Percentiles rank a stretch among this genome's conserved stretches.
Evolutionary conservation across 1,284 basidiomycete genomes (phyloP).

Genomic region (Leccinum insolens): DNA sequence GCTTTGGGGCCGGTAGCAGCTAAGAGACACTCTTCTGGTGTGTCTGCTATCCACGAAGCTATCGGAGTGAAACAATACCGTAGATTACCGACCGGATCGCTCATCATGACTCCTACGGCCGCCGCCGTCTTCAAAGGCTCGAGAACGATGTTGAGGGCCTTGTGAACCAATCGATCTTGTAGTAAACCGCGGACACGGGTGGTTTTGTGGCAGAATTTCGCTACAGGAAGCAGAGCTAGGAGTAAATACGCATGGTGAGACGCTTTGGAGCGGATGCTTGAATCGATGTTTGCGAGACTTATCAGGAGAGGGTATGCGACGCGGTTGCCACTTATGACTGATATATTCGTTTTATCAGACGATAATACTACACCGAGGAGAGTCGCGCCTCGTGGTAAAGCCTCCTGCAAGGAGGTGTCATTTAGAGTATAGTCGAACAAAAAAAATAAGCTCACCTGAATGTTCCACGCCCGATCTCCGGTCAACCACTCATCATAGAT

Average conservation of each 20-base stretch:
- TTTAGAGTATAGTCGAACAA: not conserved
- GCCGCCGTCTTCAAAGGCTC: not conserved
- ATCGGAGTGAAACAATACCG: not conserved
- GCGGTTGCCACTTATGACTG: too few species aligned
- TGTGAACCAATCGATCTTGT: not conserved
- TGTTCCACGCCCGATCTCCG: not conserved
- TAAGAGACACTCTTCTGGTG: constrained; percentile 6
- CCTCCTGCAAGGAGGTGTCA: not conserved
- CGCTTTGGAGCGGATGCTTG: not conserved
- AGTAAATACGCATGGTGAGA: not conserved
- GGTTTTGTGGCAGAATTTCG: not conserved
- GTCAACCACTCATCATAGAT: not conserved
- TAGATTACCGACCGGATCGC: not conserved
- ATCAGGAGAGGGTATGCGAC: not conserved
- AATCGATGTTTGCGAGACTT: not conserved
- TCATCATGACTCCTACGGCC: not conserved
- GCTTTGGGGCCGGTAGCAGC: not conserved
- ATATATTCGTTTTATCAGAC: not conserved
- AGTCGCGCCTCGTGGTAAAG: not conserved
- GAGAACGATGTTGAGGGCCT: not conserved
- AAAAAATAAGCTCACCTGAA: not conserved
- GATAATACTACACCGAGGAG: not conserved
- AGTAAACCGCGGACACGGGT: not conserved
- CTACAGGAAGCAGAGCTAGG: not conserved
- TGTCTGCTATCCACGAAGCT: constrained; percentile 10